phyloP scores from a whole-genome alignment of 805 yeast species.

The Starmerella riodocensis region DNA sequence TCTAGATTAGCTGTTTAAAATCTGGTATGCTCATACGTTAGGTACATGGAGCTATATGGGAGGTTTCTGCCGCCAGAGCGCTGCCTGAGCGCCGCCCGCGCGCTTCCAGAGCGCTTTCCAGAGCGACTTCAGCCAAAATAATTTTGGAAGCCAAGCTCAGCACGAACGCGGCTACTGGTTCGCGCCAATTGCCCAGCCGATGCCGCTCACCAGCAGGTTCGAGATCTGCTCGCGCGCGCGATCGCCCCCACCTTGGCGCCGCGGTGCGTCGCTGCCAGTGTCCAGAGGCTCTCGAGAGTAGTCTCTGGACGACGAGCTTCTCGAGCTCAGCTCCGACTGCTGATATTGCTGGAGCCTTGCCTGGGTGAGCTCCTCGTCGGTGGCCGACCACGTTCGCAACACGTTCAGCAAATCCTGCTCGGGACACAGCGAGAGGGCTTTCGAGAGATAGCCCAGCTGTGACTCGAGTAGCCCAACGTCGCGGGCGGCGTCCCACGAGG shows the following conservation, averaged over 20 bases:
- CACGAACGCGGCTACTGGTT: conserved; percentile 12
- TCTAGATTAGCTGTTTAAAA: too few species aligned
- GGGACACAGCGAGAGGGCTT: conserved; percentile 40
- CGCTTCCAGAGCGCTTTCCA: too few species aligned
- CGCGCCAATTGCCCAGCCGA: conserved; percentile 57
- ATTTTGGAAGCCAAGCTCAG: too few species aligned
- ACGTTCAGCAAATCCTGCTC: conserved; percentile 43
- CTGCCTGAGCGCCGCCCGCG: too few species aligned
- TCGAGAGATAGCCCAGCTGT: conserved; percentile 45
- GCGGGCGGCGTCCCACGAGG: conserved; percentile 34
- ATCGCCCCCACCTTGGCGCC: not conserved
- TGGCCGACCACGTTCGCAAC: conserved; percentile 43
- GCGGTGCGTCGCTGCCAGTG: not conserved
- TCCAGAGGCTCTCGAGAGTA: not conserved
- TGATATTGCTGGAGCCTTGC: not conserved
- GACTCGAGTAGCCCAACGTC: conserved; percentile 33
- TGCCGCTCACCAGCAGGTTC: conserved; percentile 39
- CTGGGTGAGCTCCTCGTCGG: conserved; percentile 15
- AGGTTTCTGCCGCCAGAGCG: too few species aligned
- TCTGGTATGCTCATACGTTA: too few species aligned
- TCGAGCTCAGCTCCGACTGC: not conserved
- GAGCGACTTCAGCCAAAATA: too few species aligned
- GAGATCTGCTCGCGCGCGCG: conserved; percentile 33
- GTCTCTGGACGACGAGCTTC: not conserved
- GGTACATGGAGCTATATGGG: too few species aligned